These are phyloP conservation scores for Cordyceps cateniannulata DNA, from an alignment of 2,329 filamentous ascomycete genomes.

Conservation along the genomic window DNA sequence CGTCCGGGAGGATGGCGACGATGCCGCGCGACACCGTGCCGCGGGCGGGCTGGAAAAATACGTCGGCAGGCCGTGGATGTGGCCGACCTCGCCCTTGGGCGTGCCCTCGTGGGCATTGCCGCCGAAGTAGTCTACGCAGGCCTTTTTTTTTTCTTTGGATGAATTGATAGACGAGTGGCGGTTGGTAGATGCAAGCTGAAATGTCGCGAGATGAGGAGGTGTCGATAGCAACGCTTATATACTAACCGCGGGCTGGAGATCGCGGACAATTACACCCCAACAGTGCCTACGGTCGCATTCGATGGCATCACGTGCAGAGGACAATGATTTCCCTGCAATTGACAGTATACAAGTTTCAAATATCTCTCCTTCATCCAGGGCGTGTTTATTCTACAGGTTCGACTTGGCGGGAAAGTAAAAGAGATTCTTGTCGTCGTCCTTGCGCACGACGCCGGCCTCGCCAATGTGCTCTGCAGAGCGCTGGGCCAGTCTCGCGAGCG, in stretches of 20 bases:
- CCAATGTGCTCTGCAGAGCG: conserved; percentile 19
- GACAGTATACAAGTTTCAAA: not conserved
- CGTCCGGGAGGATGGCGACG: conserved; percentile 48
- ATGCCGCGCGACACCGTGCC: conserved; percentile 34
- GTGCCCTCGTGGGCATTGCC: conserved; percentile 38
- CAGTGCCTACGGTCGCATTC: not conserved
- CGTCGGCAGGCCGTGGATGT: conserved; percentile 40
- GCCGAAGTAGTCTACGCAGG: conserved; percentile 38
- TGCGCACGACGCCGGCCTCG: conserved; percentile 11
- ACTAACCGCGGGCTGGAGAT: not conserved
- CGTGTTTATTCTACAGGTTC: conserved; percentile 12
- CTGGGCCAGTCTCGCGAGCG: conserved; percentile 16
- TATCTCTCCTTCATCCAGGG: not conserved
- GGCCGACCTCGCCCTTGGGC: conserved; percentile 38
- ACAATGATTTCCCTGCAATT: not conserved
- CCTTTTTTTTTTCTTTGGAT: conserved; percentile 21
- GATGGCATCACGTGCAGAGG: not conserved
- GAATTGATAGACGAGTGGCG: not conserved
- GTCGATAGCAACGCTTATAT: not conserved
- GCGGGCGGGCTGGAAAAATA: conserved; percentile 37
- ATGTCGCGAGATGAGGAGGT: not conserved
- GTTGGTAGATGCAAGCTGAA: no score
- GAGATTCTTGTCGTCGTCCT: conserved; percentile 14
- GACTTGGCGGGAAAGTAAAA: conserved; percentile 15
- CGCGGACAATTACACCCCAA: not conserved